These are phyloP conservation scores for Calcarisporium arbuscula DNA, from an alignment of 2,329 filamentous ascomycete genomes.

Conservation along the genomic window DNA sequence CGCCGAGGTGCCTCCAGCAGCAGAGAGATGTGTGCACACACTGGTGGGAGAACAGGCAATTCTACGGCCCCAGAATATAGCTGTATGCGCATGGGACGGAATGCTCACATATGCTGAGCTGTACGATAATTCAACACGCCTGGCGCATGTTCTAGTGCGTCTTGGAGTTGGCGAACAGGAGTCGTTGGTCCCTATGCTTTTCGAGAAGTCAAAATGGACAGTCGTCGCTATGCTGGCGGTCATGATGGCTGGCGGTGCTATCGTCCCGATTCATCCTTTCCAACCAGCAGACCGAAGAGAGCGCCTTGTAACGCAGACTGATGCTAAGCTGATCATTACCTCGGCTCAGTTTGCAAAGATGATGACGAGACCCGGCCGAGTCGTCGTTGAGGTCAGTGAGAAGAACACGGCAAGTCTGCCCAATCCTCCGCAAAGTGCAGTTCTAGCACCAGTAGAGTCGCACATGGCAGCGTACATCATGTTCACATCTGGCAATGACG, in stretches of 20 bases:
- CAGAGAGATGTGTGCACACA: not conserved
- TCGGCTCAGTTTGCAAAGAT: not conserved
- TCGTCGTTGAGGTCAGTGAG: not conserved
- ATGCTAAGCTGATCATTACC: constrained; percentile 1
- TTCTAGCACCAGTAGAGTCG: too few species aligned
- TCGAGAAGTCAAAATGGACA: constrained; percentile 1
- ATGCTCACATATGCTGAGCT: constrained; percentile 13
- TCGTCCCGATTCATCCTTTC: not conserved
- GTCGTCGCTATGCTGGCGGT: constrained; percentile 1
- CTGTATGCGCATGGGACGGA: constrained; percentile 14
- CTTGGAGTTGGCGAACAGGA: constrained; percentile 9
- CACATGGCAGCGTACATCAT: constrained; percentile 7
- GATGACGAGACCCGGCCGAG: not conserved
- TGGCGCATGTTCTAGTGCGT: constrained; percentile 5
- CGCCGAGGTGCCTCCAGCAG: not conserved
- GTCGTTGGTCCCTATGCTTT: constrained; percentile 11
- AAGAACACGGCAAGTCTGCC: not conserved
- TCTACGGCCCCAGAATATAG: not conserved
- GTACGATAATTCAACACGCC: constrained; percentile 3
- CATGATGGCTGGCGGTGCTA: not conserved
- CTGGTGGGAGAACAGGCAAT: not conserved
- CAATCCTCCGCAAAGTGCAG: too few species aligned
- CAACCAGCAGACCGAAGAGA: too few species aligned
- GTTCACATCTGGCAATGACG: constrained; percentile 16
- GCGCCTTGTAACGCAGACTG: too few species aligned